These are phyloP conservation scores for Aureobasidium sp. DNA, from an alignment of 2,329 filamentous ascomycete species.

Conservation along the genomic window DNA sequence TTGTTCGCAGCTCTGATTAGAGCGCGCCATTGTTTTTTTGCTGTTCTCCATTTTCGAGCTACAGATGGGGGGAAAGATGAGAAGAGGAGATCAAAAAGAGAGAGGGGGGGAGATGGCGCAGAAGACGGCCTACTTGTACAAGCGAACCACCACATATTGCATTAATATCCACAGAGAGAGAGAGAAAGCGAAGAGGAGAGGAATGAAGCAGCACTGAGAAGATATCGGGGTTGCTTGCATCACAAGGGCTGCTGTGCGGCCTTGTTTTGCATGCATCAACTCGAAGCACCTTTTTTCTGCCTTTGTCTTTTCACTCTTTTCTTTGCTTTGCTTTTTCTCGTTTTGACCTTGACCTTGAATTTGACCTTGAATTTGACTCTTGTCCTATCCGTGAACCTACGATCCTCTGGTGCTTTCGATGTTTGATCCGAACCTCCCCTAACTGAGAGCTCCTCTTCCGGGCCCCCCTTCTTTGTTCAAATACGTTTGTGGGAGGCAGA, in stretches of 20 bases:
- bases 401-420: no score
- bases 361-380: no score
- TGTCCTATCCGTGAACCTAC: no score
- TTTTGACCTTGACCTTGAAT: no score
- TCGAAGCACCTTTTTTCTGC: neutral
- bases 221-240: neutral
- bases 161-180: neutral
- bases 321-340: no score
- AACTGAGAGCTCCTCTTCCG: no score
- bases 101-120: neutral
- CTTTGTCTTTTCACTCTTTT: neutral
- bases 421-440: no score
- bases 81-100: neutral
- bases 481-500: no score
- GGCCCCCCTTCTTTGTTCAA: no score
- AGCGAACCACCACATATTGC: neutral
- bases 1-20: neutral
- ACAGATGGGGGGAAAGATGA: neutral
- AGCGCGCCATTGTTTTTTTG: neutral
- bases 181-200: no score
- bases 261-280: neutral
- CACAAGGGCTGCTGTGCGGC: neutral
- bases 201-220: no score
- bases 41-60: neutral
- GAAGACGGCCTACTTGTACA: neutral